Evolutionary conservation across 2,329 filamentous ascomycete species (phyloP), one percentile per base, ranked within the genome.

Genomic region (Aspergillus bombycis): DNA sequence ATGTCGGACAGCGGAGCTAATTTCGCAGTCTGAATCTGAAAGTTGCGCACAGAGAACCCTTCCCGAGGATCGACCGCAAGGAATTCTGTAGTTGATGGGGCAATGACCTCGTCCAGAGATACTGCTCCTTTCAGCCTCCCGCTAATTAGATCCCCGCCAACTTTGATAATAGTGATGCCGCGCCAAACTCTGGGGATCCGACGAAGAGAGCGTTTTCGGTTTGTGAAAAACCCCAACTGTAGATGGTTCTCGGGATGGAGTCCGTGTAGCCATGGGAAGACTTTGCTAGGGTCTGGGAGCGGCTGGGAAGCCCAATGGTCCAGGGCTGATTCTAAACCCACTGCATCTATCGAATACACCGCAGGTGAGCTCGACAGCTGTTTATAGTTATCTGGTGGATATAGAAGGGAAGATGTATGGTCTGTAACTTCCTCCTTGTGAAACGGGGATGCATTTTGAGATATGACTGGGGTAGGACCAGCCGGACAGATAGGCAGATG

Each of bases 181-280:
- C 95, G 88, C 71, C 96, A 84, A 74, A 92, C 96, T 70, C 84
- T 86, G 0, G 93, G 92, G 2, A 89, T 88, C 69, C 86, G 89
- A 54, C 91, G 85, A 57, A 90, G 79, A n/a, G 86, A 83, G 65
- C 89, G 90, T 72, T 89, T 89, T 65, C 92, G 87, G 30, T 91
- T 89, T 58, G 89, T 88, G 77, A 99, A 98, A 81, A 97, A 98
- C 8, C 91, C 87, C 65, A 95, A 86, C 74, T 99, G 95, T 60
- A 97, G 86, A 65, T 92, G 89, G 74, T 99, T 99, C 65, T 91
- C 88, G 0, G 92, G 89, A 73, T 98, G 94, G 46, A 98, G 81
- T 28, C 95, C 95, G 79, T 99, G 95, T 28, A 97, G 84, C 95
- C 95, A 99, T 2, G 95, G 95, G 73, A 98, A 99, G 65, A 98